Conservation (phyloP, 2,329 filamentous ascomycete genomes). For the Dryadomyces sulphureus region DNA sequence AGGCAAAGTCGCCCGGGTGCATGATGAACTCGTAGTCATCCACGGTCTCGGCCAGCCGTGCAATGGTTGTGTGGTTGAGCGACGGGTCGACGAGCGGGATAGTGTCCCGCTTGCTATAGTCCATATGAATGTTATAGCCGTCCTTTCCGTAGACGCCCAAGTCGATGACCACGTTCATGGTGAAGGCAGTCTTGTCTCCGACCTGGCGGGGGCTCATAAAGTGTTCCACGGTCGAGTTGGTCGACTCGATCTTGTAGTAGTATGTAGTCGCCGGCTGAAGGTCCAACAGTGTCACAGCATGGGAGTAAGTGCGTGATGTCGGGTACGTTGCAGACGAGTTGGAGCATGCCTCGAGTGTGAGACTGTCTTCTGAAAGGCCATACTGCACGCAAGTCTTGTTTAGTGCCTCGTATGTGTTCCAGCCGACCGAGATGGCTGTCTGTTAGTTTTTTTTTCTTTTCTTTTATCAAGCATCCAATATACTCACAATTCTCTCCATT, state of each 20-base stretch:
- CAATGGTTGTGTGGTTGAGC: slow-evolving; percentile 45
- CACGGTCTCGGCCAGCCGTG: slow-evolving; percentile 31
- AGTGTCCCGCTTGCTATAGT: slow-evolving; percentile 28
- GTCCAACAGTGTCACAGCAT: slow-evolving; percentile 29
- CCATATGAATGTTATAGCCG: slow-evolving; percentile 31
- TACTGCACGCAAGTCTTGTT: slow-evolving; percentile 34
- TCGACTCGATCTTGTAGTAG: slow-evolving; percentile 44
- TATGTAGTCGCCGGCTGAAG: slow-evolving; percentile 39
- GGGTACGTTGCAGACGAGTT: slow-evolving; percentile 27
- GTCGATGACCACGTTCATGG: slow-evolving; percentile 36
- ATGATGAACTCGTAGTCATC: slow-evolving; percentile 40
- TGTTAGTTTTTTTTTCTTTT: background rate
- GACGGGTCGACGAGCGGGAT: slow-evolving; percentile 34
- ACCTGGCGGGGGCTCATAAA: slow-evolving; percentile 38
- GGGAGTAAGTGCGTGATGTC: slow-evolving; percentile 38
- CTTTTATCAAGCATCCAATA: background rate
- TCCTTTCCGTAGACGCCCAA: slow-evolving; percentile 38
- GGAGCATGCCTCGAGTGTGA: slow-evolving; percentile 28
- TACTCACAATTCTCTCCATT: slow-evolving; percentile 30
- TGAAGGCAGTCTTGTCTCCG: slow-evolving; percentile 40
- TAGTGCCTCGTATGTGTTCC: slow-evolving; percentile 39
- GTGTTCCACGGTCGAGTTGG: slow-evolving; percentile 36
- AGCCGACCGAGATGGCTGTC: slow-evolving; percentile 35
- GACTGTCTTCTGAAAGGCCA: slow-evolving; percentile 24
- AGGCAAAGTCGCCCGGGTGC: slow-evolving; percentile 40